phyloP scores from a whole-genome alignment of 768 basidiomycete genomes.

The Rhizopogon vulgaris region DNA sequence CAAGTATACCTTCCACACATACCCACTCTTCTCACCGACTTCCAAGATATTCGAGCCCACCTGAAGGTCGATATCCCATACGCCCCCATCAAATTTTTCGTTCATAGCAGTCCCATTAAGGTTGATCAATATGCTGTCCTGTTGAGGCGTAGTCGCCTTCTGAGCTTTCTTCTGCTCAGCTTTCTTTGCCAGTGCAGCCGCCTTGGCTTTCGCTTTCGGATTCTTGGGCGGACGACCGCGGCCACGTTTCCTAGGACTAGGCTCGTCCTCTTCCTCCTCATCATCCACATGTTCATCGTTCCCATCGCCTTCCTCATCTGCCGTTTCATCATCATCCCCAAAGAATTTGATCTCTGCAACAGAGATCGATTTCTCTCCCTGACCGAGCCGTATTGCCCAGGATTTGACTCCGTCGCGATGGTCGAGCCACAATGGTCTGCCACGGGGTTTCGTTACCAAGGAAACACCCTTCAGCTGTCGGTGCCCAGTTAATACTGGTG shows the following conservation, averaged over 20 bases:
- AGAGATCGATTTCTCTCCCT: constrained; percentile 50
- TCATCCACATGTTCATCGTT: constrained; percentile 40
- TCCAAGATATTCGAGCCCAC: constrained; percentile 61
- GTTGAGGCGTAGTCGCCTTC: constrained; percentile 32
- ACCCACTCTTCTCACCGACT: constrained; percentile 64
- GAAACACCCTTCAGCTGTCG: constrained; percentile 48
- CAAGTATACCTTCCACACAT: constrained; percentile 66
- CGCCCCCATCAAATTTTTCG: constrained; percentile 39
- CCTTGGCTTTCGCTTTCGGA: constrained; percentile 27
- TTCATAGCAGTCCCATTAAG: constrained; percentile 51
- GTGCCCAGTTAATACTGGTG: constrained; percentile 24
- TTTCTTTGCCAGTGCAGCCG: constrained; percentile 28
- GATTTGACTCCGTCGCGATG: constrained; percentile 64
- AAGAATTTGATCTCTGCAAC: constrained; percentile 50
- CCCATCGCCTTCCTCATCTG: constrained; percentile 46
- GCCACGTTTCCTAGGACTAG: constrained; percentile 35
- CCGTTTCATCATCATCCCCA: constrained; percentile 53
- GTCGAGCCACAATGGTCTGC: constrained; percentile 54
- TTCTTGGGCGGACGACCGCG: constrained; percentile 29
- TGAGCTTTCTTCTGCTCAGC: constrained; percentile 36
- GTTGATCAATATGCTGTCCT: constrained; percentile 55
- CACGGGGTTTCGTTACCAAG: constrained; percentile 53
- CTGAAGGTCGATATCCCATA: constrained; percentile 60
- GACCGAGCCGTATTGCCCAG: constrained; percentile 62
- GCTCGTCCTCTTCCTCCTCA: constrained; percentile 33